A percentile compares a stretch with the other conserved stretches of the same genome.
Evolutionary conservation across 768 basidiomycete genomes (phyloP).

Genomic region (Leccinum uliginosum): DNA sequence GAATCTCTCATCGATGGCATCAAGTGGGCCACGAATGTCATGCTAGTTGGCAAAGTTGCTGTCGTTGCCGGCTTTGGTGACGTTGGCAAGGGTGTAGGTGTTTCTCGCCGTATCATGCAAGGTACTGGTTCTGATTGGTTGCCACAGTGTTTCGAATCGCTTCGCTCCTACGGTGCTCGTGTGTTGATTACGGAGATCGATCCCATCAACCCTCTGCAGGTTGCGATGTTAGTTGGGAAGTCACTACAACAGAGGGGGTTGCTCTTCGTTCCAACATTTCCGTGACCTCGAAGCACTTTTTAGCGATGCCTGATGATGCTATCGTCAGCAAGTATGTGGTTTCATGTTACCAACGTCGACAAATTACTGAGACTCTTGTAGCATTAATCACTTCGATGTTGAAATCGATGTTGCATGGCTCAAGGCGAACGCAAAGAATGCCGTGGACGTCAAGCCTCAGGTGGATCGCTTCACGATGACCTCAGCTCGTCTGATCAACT

Average conservation of each 20-base stretch:
- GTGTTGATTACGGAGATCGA: constrained; percentile 98
- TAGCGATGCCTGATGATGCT: constrained; percentile 94
- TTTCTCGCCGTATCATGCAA: not conserved
- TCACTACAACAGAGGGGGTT: constrained; percentile 97
- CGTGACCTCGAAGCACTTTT: constrained; percentile 88
- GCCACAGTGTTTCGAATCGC: constrained; percentile 90
- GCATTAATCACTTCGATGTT: constrained; percentile 83
- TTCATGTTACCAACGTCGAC: not conserved
- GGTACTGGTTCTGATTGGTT: constrained; percentile 2
- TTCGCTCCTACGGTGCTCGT: constrained; percentile 95
- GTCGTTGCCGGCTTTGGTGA: constrained; percentile 99
- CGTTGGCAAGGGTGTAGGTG: constrained; percentile 95
- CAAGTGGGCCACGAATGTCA: constrained; percentile 99
- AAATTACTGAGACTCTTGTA: constrained; percentile 26
- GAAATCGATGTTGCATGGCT: constrained; percentile 99
- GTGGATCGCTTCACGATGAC: constrained; percentile 96
- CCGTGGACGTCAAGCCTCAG: constrained; percentile 95
- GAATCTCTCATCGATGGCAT: constrained; percentile 99
- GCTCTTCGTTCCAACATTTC: constrained; percentile 87
- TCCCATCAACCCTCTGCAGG: constrained; percentile 99
- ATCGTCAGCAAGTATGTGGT: constrained; percentile 92
- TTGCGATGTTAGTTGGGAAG: constrained; percentile 99
- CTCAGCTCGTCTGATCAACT: constrained; percentile 95
- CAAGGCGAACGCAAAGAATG: constrained; percentile 83
- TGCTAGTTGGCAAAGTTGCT: constrained; percentile 99